Percentiles rank a stretch among this genome's conserved stretches.
Evolutionary conservation across 2,329 filamentous ascomycete genomes (phyloP).

Genomic region (Dothideomycetes sp.): DNA sequence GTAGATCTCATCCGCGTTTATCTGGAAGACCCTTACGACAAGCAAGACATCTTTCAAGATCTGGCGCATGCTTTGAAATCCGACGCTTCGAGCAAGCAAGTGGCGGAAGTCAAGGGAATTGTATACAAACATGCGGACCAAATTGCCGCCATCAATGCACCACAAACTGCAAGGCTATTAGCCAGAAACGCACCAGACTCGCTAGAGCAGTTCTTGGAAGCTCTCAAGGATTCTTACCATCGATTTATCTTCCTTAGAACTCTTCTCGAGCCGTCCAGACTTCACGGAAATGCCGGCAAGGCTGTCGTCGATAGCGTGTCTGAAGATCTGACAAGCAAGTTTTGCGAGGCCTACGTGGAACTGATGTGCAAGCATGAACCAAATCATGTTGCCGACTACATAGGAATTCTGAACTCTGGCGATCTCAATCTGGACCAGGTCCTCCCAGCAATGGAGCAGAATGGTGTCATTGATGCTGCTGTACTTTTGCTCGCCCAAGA

Average conservation of each 20-base stretch:
- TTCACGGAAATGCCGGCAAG: constrained; percentile 8
- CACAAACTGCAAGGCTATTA: constrained; percentile 54
- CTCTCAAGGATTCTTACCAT: constrained; percentile 48
- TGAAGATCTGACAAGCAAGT: constrained; percentile 38
- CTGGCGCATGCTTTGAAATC: constrained; percentile 63
- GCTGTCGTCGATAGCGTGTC: constrained; percentile 17
- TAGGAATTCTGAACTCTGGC: constrained; percentile 62
- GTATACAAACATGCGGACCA: constrained; percentile 55
- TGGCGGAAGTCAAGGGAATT: constrained; percentile 57
- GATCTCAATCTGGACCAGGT: constrained; percentile 71
- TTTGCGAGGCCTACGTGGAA: constrained; percentile 76
- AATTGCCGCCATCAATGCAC: constrained; percentile 56
- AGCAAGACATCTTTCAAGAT: constrained; percentile 65
- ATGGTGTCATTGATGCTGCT: constrained; percentile 82
- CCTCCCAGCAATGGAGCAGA: constrained; percentile 78
- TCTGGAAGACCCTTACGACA: constrained; percentile 74
- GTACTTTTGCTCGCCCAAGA: constrained; percentile 84
- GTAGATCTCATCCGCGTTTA: constrained; percentile 67
- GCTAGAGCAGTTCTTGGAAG: constrained; percentile 54
- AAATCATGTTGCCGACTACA: constrained; percentile 72
- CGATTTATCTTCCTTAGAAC: constrained; percentile 70
- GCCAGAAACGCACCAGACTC: constrained; percentile 51
- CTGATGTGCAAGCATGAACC: constrained; percentile 84
- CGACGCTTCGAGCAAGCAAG: constrained; percentile 57
- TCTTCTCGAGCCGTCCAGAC: constrained; percentile 53